Base-by-base conservation (phyloP, 1,284 basidiomycete species). In the Marasmius tenuissimus region DNA sequence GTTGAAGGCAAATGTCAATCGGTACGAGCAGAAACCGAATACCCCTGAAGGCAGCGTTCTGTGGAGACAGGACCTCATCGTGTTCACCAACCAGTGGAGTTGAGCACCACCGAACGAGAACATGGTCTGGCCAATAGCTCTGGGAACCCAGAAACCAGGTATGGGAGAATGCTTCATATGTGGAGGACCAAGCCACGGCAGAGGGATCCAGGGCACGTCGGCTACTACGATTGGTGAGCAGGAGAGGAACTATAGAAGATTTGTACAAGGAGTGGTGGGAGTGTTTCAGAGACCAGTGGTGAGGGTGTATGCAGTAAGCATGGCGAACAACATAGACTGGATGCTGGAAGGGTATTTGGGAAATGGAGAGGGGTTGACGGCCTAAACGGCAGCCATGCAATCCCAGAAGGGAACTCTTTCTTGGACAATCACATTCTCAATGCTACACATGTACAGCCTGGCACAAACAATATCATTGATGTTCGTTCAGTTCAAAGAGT, bases 401-500 rank as follows among this genome's bases (percentile, higher is more conserved):
- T 39, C 55, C 55, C 4, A 27, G 35, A 37, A 20, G 12, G 11
- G 52, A n/a, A 38, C 52, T 27, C 52, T 38, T 27, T 47, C 7
- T 49, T 16, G 22, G 14, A 22, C 16, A 49, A 9, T 49, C 47
- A n/a, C n/a, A n/a, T n/a, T n/a, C n/a, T 9, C 47, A 49, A 9
- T 9, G 9, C 9, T 12, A 5, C 18, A 42, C 10, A 7, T 27
- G 27, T 42, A 55, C 34, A 5, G 12, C 39, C 18, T 51, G 54
- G 40, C 27, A 16, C 9, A 16, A 16, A 40, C 7, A 38, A 60
- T 45, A 49, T 61, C 38, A 18, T 60, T 48, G 59, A 60, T 16
- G 22, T 53, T 12, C 64, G 47, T 47, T 64, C 39, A 33, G 60
- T 39, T 35, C 57, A 49, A 11, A 33, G 35, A 12, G 34, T 18